Evolutionary conservation across 192 early-diverging fungal species (phyloP).

Genomic region (Globomyces pollinis-pini): DNA sequence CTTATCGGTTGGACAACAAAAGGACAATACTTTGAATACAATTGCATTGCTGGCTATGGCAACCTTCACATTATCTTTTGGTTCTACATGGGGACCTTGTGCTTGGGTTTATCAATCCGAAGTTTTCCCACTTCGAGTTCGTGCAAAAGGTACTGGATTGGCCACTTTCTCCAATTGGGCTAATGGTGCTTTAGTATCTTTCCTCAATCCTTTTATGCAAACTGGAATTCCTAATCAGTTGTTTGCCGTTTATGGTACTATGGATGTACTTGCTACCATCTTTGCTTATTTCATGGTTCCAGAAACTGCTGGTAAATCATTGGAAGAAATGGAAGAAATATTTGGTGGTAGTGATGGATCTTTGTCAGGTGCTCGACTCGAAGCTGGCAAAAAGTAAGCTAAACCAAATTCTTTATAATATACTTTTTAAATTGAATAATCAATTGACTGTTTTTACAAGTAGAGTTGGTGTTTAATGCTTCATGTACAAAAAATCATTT

Average conservation of each 20-base stretch:
- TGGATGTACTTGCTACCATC: conserved; percentile 29
- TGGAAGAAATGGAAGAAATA: conserved; percentile 83
- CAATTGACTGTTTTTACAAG: too few species aligned
- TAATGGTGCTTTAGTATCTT: conserved; percentile 47
- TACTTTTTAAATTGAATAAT: too few species aligned
- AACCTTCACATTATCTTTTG: conserved; percentile 53
- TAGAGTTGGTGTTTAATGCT: too few species aligned
- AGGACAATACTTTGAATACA: conserved; percentile 18
- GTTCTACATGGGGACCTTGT: conserved; percentile 69
- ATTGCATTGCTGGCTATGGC: conserved; percentile 61
- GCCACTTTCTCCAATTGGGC: conserved; percentile 68
- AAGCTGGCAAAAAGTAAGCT: too few species aligned
- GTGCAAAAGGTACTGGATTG: conserved; percentile 54
- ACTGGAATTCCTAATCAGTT: conserved; percentile 38
- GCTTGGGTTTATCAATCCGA: conserved; percentile 69
- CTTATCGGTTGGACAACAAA: conserved; percentile 31
- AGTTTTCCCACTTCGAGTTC: conserved; percentile 65
- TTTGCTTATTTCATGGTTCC: conserved; percentile 66
- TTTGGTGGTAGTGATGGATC: too few species aligned
- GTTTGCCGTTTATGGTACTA: conserved; percentile 44
- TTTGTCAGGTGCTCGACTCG: too few species aligned
- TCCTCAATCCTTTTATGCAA: conserved; percentile 45
- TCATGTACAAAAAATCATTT: too few species aligned
- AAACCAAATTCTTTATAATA: too few species aligned
- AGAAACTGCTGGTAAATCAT: conserved; percentile 76